Conservation (phyloP, 2,329 filamentous ascomycete species). For the Penicillium sp. region DNA sequence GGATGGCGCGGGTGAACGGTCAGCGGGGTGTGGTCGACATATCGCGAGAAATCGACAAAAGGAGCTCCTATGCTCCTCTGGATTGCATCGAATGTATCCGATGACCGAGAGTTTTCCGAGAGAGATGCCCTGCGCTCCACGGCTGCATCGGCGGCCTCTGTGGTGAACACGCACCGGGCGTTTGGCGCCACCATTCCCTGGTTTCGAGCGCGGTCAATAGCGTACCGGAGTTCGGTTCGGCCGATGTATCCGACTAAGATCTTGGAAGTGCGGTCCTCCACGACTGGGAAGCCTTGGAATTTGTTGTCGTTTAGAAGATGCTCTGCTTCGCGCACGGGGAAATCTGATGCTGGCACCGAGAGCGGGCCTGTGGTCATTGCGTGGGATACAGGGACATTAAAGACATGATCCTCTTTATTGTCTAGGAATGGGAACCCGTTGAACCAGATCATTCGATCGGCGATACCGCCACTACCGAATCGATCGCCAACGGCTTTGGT, state of each 20-base stretch:
- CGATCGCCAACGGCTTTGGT: conserved; percentile 90
- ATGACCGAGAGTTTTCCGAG: conserved; percentile 32
- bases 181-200: conserved; percentile 64
- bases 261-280: conserved; percentile 69
- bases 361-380: conserved; percentile 80
- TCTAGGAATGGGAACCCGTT: conserved; percentile 96
- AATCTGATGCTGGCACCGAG: conserved; percentile 69
- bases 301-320: conserved; percentile 70
- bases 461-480: conserved; percentile 94
- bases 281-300: conserved; percentile 90
- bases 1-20: conserved; percentile 87
- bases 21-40: conserved; percentile 84
- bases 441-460: conserved; percentile 98
- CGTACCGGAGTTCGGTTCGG: conserved; percentile 85
- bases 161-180: conserved; percentile 70
- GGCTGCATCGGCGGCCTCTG: conserved; percentile 47
- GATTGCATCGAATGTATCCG: conserved; percentile 60
- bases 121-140: conserved; percentile 31
- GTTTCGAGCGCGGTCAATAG: conserved; percentile 73
- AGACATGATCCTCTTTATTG: conserved; percentile 95
- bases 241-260: conserved; percentile 88
- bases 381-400: conserved; percentile 87
- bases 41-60: conserved; percentile 76
- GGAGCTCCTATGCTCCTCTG: conserved; percentile 56
- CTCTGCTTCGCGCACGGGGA: conserved; percentile 75